Conservation (phyloP, 1,139 yeast species). For the Saccharomycopsis hybrid region DNA sequence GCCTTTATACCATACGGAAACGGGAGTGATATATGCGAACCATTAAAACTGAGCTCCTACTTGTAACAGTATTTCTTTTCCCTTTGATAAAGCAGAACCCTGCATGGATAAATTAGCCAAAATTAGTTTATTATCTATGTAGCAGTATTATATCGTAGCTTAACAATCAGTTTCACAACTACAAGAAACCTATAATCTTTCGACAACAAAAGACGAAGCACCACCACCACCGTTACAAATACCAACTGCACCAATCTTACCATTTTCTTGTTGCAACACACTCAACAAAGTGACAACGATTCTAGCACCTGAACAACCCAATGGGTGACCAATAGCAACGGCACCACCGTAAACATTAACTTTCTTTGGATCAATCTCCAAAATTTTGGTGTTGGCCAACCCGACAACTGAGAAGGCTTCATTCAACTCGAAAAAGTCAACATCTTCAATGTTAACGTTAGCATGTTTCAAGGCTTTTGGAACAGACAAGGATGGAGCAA, state of each 20-base stretch:
- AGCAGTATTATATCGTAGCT: too few relatives aligned
- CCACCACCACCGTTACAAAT: conserved; percentile 99
- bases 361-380: conserved; percentile 58
- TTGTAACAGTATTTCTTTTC: too few relatives aligned
- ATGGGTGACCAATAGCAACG: conserved; percentile 94
- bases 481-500: conserved; percentile 88
- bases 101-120: too few relatives aligned
- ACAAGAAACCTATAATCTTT: conserved; percentile 30
- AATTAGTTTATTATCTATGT: too few relatives aligned
- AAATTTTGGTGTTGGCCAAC: conserved; percentile 75
- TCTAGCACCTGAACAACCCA: conserved; percentile 98
- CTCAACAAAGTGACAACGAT: conserved; percentile 76
- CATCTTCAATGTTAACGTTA: conserved; percentile 47
- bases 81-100: too few relatives aligned
- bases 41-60: too few relatives aligned
- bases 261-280: conserved; percentile 73
- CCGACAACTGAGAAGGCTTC: conserved; percentile 98
- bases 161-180: too few relatives aligned
- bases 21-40: too few relatives aligned
- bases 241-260: conserved; percentile 89
- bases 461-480: conserved; percentile 95
- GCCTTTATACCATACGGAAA: too few relatives aligned
- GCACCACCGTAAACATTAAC: conserved; percentile 97
- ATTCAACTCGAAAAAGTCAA: conserved; percentile 71
- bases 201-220: conserved; percentile 79